These are phyloP conservation scores for Physcomitrium patens DNA, from an alignment of 225 moss, liverwort and hornwort genomes.

Conservation along the genomic window DNA sequence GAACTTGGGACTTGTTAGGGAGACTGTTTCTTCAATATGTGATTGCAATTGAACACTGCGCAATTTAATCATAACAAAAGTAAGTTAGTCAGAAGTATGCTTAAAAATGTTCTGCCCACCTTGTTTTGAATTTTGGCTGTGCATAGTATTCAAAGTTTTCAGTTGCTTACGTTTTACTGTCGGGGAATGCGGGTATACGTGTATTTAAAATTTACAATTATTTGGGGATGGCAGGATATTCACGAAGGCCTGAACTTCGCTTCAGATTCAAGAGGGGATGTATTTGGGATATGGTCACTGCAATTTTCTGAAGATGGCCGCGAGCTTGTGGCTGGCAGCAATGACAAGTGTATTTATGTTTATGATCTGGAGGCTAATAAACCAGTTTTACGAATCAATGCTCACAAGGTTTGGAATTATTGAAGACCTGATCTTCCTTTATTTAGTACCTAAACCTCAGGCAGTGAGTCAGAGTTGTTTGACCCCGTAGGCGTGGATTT, in stretches of 20 bases:
- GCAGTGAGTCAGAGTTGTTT: neutral
- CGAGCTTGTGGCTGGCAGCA: constrained; percentile 94
- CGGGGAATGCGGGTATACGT: neutral
- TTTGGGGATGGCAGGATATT: constrained; percentile 67
- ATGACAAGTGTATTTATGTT: constrained; percentile 77
- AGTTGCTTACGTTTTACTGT: constrained; percentile 1
- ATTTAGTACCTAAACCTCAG: neutral
- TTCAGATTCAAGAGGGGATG: constrained; percentile 40
- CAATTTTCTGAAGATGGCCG: constrained; percentile 91
- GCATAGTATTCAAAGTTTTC: neutral
- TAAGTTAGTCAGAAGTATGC: neutral
- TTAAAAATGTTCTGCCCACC: neutral
- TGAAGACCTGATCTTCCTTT: neutral
- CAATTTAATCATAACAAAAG: neutral
- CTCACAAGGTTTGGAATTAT: constrained; percentile 61
- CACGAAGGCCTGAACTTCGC: constrained; percentile 88
- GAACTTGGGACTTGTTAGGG: constrained; percentile 2
- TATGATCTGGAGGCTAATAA: constrained; percentile 86
- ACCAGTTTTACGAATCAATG: constrained; percentile 61
- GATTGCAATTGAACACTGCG: neutral
- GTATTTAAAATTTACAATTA: neutral
- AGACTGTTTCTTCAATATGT: neutral
- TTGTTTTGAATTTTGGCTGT: neutral
- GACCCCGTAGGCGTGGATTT: neutral
- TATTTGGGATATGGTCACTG: constrained; percentile 90